Evolutionary conservation across 805 yeast genomes (phyloP), one percentile per base, ranked within the genome.

Genomic region (Kuraishia piskuri): DNA sequence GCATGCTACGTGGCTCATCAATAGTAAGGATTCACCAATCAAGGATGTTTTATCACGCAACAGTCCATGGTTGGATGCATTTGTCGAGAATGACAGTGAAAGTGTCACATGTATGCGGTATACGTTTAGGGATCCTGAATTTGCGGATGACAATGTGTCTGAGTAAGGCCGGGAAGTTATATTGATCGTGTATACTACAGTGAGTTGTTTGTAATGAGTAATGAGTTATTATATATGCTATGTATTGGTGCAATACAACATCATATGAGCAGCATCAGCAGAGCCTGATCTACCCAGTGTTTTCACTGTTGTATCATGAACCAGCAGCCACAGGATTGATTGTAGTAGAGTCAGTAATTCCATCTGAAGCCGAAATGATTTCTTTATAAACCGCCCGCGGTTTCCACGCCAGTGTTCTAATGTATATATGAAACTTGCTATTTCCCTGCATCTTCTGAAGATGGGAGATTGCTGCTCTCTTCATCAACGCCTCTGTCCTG

Each of bases 401-500:
- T n/a, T n/a, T n/a, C n/a, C n/a, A n/a, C n/a, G n/a, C n/a, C n/a
- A n/a, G n/a, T n/a, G n/a, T n/a, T n/a, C n/a, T 12, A 10, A 31
- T 3, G 17, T 31, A 6, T 10, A 12, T 3, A 31, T 7, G n/a
- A 31, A n/a, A 6, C 14, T n/a, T 4, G 4, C 40, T 31, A 31
- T 3, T 31, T n/a, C 14, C 40, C 40, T n/a, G 14, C 14, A 8
- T 31, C 7, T 12, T n/a, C 40, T 31, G 40, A 31, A 8, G 40
- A 31, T 31, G 40, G 17, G 3, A 10, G 40, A 5, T 31, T 14
- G 17, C 4, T 10, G 14, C 40, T n/a, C 14, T 10, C 40, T 12
- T 5, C 17, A 12, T 31, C 17, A 10, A 4, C 40, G 17, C 17
- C 40, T 12, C 40, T 31, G 31, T 58, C 54, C 45, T 70, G 70